Conservation (phyloP, 148 eudicot species). For the Camellia lanceoleosa region DNA sequence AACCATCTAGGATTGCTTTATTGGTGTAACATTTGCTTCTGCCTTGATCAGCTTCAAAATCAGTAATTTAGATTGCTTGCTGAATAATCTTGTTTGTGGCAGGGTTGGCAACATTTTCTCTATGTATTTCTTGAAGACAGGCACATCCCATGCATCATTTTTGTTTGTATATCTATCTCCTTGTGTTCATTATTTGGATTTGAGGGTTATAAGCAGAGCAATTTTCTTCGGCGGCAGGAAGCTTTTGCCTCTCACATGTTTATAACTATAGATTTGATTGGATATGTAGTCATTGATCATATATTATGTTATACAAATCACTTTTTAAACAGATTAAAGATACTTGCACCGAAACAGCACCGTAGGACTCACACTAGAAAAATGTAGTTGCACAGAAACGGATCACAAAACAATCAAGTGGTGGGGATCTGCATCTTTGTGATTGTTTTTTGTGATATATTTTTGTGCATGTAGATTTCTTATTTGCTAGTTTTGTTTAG, state of each 20-base stretch:
- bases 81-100: background rate
- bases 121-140: background rate
- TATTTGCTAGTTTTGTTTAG: no score
- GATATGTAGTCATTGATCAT: background rate
- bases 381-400: no score
- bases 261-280: background rate
- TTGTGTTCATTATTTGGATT: no score
- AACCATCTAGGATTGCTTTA: no score
- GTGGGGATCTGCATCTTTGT: no score
- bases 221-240: conserved; percentile 4
- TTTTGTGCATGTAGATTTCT: no score
- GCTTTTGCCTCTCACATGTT: background rate
- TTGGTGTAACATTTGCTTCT: background rate
- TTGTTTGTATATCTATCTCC: background rate
- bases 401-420: no score
- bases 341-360: no score
- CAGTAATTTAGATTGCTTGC: background rate
- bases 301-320: background rate
- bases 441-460: no score
- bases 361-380: no score
- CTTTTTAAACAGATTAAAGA: background rate
- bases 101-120: conserved; percentile 1
- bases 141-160: background rate
- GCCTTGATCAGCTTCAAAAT: background rate
- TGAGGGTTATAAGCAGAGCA: background rate